phyloP scores from a whole-genome alignment of 768 basidiomycete species.

The Tulasnella sp. region DNA sequence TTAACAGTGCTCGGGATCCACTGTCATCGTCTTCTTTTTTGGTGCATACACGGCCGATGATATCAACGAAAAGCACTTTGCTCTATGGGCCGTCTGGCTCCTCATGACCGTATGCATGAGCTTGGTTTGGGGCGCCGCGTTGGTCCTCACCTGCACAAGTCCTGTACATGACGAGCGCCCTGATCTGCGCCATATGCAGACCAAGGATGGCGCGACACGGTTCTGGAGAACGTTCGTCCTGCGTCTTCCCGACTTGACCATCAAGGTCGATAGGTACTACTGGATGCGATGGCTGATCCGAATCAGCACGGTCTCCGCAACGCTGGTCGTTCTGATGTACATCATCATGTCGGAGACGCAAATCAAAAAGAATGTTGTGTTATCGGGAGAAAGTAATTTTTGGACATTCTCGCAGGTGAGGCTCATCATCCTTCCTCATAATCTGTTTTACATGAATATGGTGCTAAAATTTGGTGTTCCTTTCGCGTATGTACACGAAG shows the following conservation, averaged over 20 bases:
- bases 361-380: background rate
- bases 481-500: background rate
- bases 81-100: conserved; percentile 13
- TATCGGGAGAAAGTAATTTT: background rate
- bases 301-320: background rate
- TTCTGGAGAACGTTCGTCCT: background rate
- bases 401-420: conserved; percentile 4
- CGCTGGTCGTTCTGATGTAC: background rate
- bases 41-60: background rate
- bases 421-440: too few species aligned
- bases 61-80: conserved; percentile 6
- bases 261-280: background rate
- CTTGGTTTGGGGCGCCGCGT: conserved; percentile 1
- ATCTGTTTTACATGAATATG: too few species aligned
- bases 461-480: background rate
- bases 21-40: background rate
- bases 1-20: conserved; percentile 3
- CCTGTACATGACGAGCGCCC: background rate
- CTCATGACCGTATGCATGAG: conserved; percentile 3
- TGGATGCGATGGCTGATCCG: background rate
- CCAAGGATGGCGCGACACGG: background rate
- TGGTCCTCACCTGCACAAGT: conserved; percentile 5
- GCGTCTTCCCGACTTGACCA: background rate
- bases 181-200: background rate
- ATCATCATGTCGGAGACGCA: background rate